Base-by-base conservation (phyloP, 805 yeast species). In the Dipodascus albidus region DNA sequence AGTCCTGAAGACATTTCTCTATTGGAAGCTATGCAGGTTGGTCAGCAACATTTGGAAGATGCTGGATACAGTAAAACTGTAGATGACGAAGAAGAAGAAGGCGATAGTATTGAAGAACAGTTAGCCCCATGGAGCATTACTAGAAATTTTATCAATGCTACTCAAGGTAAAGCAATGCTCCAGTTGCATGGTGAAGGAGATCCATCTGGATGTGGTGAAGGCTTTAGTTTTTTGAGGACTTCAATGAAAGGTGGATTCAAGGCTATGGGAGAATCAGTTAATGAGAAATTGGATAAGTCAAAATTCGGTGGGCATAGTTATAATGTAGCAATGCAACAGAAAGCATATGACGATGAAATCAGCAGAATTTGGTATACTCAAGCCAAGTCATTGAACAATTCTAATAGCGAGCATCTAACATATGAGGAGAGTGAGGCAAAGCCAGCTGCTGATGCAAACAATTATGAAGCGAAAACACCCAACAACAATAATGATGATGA, bases 161-260 rank as follows among this genome's bases (percentile, higher is more conserved):
- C 96, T 22, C 98, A 90, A 65, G 95, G 96, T 53, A 90, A 95
- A 62, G 95, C 97, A 0, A 93, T 93, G 97, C 75, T 93, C 47
- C 96, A 89, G 64, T 78, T 93, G 23, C 87, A 87, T 64, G 96
- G 96, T 14, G 90, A 83, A 52, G 98, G 98, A 50, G 98, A 93
- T 66, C 95, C 96, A 1, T 82, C 96, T 0, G 96, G 95, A 22
- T 80, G 86, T 58, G 93, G 96, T 1, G 85, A 87, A 58, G 96
- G 91, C 0, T 86, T 86, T 59, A 87, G 96, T 8, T 85, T 91
- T 59, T 74, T 90, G 60, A 78, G 90, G 59, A 86, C 96, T 0
- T 87, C 97, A 0, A 95, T 91, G 87, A 93, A 91, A 67, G 96
- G 95, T 63, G 96, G 96, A 1, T 91, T 91, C 67, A 70, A 72